Percentiles rank a stretch among this genome's conserved stretches.
Evolutionary conservation across 2,329 filamentous ascomycete species (phyloP).

Genomic region (Mycocentrospora acerina): DNA sequence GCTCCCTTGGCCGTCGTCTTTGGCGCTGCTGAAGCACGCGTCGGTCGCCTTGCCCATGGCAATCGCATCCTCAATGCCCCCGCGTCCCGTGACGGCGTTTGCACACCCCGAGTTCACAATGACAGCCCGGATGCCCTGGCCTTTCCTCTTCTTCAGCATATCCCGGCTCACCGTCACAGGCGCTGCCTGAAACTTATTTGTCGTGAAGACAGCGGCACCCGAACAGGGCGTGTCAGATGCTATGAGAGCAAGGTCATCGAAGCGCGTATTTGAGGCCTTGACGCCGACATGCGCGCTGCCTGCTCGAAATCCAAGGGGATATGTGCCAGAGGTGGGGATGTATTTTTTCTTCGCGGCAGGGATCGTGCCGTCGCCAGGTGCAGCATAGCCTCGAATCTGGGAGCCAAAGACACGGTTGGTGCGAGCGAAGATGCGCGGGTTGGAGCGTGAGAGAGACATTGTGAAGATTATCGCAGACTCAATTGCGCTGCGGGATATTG

Average conservation of each 20-base stretch:
- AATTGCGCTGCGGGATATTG: constrained; percentile 1
- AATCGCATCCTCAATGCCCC: constrained; percentile 83
- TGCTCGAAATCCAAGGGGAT: constrained; percentile 85
- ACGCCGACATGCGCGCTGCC: constrained; percentile 90
- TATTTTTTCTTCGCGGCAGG: constrained; percentile 87
- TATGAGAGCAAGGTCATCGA: constrained; percentile 87
- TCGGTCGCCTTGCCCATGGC: constrained; percentile 82
- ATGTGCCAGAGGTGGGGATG: constrained; percentile 79
- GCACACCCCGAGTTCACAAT: constrained; percentile 95
- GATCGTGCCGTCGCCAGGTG: constrained; percentile 60
- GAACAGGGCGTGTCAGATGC: constrained; percentile 83
- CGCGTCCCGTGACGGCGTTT: constrained; percentile 92
- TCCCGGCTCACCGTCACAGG: constrained; percentile 83
- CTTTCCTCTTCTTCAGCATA: constrained; percentile 66
- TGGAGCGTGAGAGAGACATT: constrained; percentile 37
- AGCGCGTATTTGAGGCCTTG: constrained; percentile 87
- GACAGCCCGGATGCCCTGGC: constrained; percentile 73
- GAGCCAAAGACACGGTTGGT: constrained; percentile 25
- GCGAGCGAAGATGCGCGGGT: constrained; percentile 28
- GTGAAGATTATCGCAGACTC: constrained; percentile 7
- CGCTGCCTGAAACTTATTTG: constrained; percentile 96
- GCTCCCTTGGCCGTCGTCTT: constrained; percentile 50
- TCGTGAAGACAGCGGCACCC: constrained; percentile 91
- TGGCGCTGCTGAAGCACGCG: constrained; percentile 52
- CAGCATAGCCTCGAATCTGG: constrained; percentile 59